Percentiles rank a stretch among this genome's conserved stretches.
Conservation (phyloP, 371 early-diverging fungal species). For the Lichtheimia ornata region DNA sequence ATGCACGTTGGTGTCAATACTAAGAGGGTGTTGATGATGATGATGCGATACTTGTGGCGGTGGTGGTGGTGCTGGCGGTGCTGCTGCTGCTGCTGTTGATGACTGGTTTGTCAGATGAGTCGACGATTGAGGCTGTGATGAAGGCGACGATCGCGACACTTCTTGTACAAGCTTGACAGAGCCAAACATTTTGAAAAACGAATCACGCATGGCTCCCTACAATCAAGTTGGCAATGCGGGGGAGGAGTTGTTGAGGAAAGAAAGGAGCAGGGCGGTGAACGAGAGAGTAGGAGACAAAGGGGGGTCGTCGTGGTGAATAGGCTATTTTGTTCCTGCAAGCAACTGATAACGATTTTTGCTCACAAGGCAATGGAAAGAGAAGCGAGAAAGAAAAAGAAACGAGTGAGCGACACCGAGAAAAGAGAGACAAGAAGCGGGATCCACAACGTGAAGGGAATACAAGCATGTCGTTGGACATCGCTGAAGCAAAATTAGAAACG, state of each 20-base stretch:
- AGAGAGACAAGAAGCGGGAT: constrained; percentile 1
- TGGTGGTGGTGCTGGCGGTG: not conserved
- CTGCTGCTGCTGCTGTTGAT: not conserved
- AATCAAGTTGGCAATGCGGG: not conserved
- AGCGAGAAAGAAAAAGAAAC: not conserved
- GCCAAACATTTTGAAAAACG: constrained; percentile 45
- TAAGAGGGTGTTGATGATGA: too few relatives aligned
- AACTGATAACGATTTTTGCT: too few relatives aligned
- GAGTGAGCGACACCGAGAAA: not conserved
- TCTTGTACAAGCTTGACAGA: constrained; percentile 54
- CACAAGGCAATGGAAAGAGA: not conserved
- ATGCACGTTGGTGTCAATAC: not conserved
- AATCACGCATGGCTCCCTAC: constrained; percentile 22
- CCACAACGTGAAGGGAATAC: not conserved
- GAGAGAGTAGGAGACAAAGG: not conserved
- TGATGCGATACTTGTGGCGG: not conserved
- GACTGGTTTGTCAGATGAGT: constrained; percentile 1
- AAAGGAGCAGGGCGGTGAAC: not conserved
- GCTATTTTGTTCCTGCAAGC: too few relatives aligned
- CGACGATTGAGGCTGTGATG: constrained; percentile 8
- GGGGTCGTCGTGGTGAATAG: not conserved
- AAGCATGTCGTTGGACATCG: constrained; percentile 2
- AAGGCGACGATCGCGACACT: constrained; percentile 35
- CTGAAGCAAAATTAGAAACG: constrained; percentile 2
- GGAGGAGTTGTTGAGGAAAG: not conserved